Percentiles rank a stretch among this genome's conserved stretches.
phyloP scores from a whole-genome alignment of 2,329 filamentous ascomycete genomes.

The Fusarium buharicum region DNA sequence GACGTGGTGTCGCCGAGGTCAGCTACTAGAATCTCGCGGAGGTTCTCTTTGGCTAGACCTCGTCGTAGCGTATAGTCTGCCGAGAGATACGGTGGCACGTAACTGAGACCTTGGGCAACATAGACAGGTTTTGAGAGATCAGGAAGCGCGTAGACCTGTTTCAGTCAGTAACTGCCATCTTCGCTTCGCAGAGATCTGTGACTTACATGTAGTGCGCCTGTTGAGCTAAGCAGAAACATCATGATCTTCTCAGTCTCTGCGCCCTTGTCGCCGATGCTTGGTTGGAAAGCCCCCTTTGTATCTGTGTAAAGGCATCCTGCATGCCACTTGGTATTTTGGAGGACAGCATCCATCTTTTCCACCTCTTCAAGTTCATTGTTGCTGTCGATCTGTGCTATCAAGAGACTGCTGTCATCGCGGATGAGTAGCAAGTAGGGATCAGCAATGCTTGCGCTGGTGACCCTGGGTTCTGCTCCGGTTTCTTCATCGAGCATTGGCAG shows the following conservation, averaged over 20 bases:
- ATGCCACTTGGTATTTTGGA: constrained; percentile 76
- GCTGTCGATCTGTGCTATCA: constrained; percentile 79
- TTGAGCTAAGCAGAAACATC: constrained; percentile 79
- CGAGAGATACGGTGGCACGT: constrained; percentile 80
- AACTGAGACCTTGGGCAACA: constrained; percentile 78
- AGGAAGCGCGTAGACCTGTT: constrained; percentile 79
- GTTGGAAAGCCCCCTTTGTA: constrained; percentile 64
- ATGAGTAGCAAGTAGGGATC: constrained; percentile 88
- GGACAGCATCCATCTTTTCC: constrained; percentile 67
- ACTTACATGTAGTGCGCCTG: constrained; percentile 80
- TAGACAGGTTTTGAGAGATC: constrained; percentile 78
- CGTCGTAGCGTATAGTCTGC: constrained; percentile 75
- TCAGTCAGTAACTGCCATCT: constrained; percentile 11
- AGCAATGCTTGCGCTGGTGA: constrained; percentile 82
- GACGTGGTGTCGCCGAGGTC: constrained; percentile 81
- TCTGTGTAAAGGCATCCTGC: constrained; percentile 88
- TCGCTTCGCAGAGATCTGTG: not conserved
- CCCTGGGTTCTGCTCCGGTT: constrained; percentile 80
- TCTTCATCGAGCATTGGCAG: constrained; percentile 93
- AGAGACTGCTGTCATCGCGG: constrained; percentile 83
- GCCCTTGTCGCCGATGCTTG: constrained; percentile 53
- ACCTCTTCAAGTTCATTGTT: constrained; percentile 88
- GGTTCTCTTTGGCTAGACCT: constrained; percentile 74
- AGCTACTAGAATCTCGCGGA: constrained; percentile 84
- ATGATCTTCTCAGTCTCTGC: constrained; percentile 63